Evolutionary conservation across 495 filamentous ascomycete species (phyloP), one percentile per base, ranked within the genome.

Genomic region (Hyaloscypha variabilis): DNA sequence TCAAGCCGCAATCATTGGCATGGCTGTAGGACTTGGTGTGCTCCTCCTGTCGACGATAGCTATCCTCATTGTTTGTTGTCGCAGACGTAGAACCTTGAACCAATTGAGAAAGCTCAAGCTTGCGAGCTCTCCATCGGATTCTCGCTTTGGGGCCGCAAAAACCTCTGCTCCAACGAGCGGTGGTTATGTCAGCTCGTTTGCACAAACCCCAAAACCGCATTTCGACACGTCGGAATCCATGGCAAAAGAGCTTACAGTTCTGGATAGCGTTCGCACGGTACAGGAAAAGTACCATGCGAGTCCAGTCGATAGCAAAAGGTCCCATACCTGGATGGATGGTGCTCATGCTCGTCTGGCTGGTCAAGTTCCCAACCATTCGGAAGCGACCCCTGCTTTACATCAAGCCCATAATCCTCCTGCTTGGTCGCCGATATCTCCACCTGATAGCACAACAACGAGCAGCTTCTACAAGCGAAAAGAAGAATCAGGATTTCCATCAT

Each of bases 1-100:
- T 8, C 71, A 78, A 25, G 82, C 78, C 17, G 78, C 78, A 1
- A 78, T 81, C 29, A 81, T 81, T 14, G 83, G 82, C 58, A 80
- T 84, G 36, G 77, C 77, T 55, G 75, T 83, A 53, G 81, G 74
- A n/a, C 77, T 72, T 1, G 65, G 80, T 6, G 77, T 76, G 8
- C 62, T 81, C 0, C 46, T 81, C 58, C 76, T 85, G 23, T 65
- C 71, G n/a, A 14, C 79, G 0, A 31, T 70, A 19, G 80, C 81
- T 49, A 77, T 76, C 56, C 73, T 74, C 62, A 72, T 84, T 42
- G 73, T 83, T 6, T 74, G 77, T 62, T 76, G 74, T 54, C 80
- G 81, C 21, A 83, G 82, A 70, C 78, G 80, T 10, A 50, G 39
- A 3, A 36, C 2, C 19, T 21, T 24, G 29, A 58, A 65, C 13